phyloP scores from a whole-genome alignment of 2,329 filamentous ascomycete genomes.

The Raffaelea albimanens region DNA sequence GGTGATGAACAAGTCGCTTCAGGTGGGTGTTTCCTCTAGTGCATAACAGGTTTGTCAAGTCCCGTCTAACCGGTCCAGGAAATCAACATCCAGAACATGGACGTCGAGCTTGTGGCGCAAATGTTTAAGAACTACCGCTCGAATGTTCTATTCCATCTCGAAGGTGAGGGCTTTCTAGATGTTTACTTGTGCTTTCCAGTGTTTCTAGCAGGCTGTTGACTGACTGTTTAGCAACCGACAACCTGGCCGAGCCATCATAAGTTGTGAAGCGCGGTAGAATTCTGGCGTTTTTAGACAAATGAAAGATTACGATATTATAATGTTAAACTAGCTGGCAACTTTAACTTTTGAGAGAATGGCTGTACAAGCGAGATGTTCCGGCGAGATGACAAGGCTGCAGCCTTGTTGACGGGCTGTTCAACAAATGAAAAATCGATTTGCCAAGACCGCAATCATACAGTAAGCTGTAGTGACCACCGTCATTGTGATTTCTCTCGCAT shows the following conservation, averaged over 20 bases:
- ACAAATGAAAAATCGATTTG: neutral
- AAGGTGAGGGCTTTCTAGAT: slow-evolving; percentile 56
- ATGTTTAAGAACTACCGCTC: slow-evolving; percentile 99
- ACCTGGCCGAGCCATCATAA: slow-evolving; percentile 11
- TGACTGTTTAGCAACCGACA: slow-evolving; percentile 12
- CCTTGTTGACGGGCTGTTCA: neutral
- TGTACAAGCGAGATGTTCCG: too few relatives aligned
- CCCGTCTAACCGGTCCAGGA: slow-evolving; percentile 45
- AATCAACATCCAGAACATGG: slow-evolving; percentile 98
- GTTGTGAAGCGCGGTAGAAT: neutral
- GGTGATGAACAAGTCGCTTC: slow-evolving; percentile 84
- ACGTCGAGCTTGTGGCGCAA: slow-evolving; percentile 91
- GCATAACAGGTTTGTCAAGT: neutral
- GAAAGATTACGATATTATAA: too few relatives aligned
- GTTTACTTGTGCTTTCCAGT: neutral
- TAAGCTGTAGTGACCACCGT: too few relatives aligned
- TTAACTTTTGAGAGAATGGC: too few relatives aligned
- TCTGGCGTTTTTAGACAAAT: too few relatives aligned
- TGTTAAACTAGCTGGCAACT: too few relatives aligned
- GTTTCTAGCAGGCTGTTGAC: neutral
- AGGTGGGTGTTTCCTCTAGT: slow-evolving; percentile 44
- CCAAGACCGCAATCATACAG: neutral
- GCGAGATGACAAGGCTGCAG: slow-evolving; percentile 1
- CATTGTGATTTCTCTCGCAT: neutral
- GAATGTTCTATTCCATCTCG: slow-evolving; percentile 92